Evolutionary conservation across 2,329 filamentous ascomycete genomes (phyloP), one percentile per base, ranked within the genome.

Genomic region (Iodosphaeria phyllophila): DNA sequence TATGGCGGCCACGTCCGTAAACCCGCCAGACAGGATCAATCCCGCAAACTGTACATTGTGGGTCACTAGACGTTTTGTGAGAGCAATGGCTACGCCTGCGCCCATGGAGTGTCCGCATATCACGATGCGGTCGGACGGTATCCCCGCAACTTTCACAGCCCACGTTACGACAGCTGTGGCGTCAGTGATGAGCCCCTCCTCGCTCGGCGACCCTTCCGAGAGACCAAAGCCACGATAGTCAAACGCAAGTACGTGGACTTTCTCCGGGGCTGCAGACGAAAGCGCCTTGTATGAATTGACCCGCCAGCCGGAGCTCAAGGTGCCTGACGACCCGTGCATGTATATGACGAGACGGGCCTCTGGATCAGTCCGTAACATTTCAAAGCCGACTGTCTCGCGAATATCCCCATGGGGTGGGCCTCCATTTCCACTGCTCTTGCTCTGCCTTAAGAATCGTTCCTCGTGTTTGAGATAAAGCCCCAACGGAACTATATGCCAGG

Each of bases 401-500:
- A 59, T 41, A 32, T 56, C 42, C 9, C 43, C 33, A n/a, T n/a
- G n/a, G n/a, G n/a, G n/a, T n/a, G n/a, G n/a, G n/a, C n/a, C n/a
- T n/a, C n/a, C n/a, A n/a, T n/a, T n/a, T n/a, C n/a, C n/a, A n/a
- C n/a, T n/a, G n/a, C n/a, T n/a, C n/a, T n/a, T n/a, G n/a, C n/a
- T n/a, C n/a, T n/a, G n/a, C n/a, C n/a, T n/a, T n/a, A n/a, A n/a
- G n/a, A n/a, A n/a, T n/a, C n/a, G n/a, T 11, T 55, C 42, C 37
- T 75, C 66, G 36, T 79, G 55, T 30, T 64, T 50, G 3, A 56
- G 52, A 41, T 78, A 82, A 2, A 76, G 47, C 29, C 65, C 64
- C 2, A 76, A 44, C 0, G 77, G 76, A n/a, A 82, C 50, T 20
- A 84, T 58, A 43, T 83, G 76, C 76, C 76, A 84, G 20, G 71